phyloP scores from a whole-genome alignment of 768 basidiomycete genomes.

The Termitomyces sp. region DNA sequence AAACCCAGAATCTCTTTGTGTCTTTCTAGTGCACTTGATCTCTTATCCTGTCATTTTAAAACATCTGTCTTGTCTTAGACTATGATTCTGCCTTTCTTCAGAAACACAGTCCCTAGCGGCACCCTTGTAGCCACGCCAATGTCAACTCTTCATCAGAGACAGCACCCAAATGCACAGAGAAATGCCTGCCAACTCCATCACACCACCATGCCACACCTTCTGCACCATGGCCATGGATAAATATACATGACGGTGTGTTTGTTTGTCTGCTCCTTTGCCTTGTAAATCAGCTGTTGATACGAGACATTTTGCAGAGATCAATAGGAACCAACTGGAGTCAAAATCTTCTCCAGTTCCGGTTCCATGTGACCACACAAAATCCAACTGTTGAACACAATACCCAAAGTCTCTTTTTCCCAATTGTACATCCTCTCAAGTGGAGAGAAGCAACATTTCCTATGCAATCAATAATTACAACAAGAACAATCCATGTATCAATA shows the following conservation, averaged over 20 bases:
- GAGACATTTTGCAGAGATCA: conserved; percentile 29
- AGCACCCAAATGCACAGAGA: conserved; percentile 6
- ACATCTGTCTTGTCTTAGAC: neutral
- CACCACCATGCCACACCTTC: conserved; percentile 46
- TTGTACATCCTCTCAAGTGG: conserved; percentile 48
- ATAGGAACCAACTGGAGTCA: conserved; percentile 29
- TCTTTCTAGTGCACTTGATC: neutral
- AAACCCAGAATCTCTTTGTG: neutral
- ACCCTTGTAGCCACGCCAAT: neutral
- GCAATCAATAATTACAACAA: conserved; percentile 33
- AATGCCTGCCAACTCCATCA: conserved; percentile 31
- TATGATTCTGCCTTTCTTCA: neutral
- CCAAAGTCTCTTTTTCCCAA: conserved; percentile 53
- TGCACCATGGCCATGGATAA: conserved; percentile 47
- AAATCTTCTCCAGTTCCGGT: conserved; percentile 33
- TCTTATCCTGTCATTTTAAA: neutral
- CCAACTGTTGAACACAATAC: conserved; percentile 39
- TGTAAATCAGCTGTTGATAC: neutral
- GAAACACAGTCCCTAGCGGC: neutral
- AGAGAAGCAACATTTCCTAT: conserved; percentile 36
- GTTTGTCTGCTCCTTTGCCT: neutral
- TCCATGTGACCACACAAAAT: conserved; percentile 34
- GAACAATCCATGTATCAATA: conserved; percentile 26
- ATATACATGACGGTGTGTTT: conserved; percentile 35
- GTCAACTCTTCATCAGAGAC: neutral